Evolutionary conservation across 139 green algal genomes (phyloP), one percentile per base, ranked within the genome.

Genomic region (Chlamydomonas sphaeroides): DNA sequence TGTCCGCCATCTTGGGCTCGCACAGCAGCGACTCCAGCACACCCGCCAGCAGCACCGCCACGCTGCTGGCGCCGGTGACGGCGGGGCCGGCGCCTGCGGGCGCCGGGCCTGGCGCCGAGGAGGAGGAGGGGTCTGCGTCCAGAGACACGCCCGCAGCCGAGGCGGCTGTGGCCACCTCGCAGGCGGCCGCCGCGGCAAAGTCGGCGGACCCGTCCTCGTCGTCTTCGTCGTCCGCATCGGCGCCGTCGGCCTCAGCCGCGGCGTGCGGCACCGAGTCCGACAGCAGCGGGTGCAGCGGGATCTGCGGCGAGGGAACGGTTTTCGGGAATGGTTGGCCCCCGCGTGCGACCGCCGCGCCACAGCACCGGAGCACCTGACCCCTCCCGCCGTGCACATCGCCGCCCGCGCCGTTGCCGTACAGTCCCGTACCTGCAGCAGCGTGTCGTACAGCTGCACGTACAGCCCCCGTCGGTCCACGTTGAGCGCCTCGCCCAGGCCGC

Each of bases 401-500:
- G 14, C 32, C 18, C 15, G 8, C 25, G 17, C 62, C 5, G 5
- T 25, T 56, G 35, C 33, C 35, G 68, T 20, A n/a, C 85, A 57
- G 11, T n/a, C n/a, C n/a, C n/a, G n/a, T n/a, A 88, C 78, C 61
- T 85, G 77, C 49, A 88, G 70, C 56, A 95, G 80, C 36, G 84
- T 86, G 51, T 84, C 57, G 72, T 96, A 95, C 45, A 95, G 85
- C 26, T 89, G 83, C 32, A 63, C 71, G 70, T 95, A 94, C 61
- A 96, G 88, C 3, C 80, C 87, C 26, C 74, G 42, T 10, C 92
- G 75, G 83, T 97, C 94, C 10, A 97, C 87, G 36, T 84, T 95
- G 32, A 97, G 87, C 28, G 93, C 90, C 70, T 95, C 93, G 1
- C 90, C 93, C 82, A 95, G 93, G 21, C 56, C 92, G 1, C 88